Base-by-base conservation (phyloP, 768 basidiomycete genomes). In the Rubroboletus satanas region DNA sequence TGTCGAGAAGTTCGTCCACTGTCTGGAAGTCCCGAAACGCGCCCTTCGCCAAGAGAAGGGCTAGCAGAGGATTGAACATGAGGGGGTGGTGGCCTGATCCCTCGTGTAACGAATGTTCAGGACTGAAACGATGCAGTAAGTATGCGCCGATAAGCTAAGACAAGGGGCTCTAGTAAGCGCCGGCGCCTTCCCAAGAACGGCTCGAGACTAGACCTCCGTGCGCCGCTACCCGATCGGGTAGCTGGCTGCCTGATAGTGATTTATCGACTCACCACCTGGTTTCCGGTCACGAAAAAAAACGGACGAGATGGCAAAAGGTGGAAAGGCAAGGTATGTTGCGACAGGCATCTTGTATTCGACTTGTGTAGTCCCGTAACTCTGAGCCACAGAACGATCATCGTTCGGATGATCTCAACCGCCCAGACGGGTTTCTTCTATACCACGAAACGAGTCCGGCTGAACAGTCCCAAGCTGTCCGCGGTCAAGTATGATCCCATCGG, bases 351-450 rank as follows among this genome's bases (percentile, higher is more conserved):
- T 26, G 26, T 39, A 21, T 21, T 46, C 21, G 36, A 11, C 44
- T 3, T 41, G 26, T 17, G 3, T 18, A 11, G 47, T 52, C 31
- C 59, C 11, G 28, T 55, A 41, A 54, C 44, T 45, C 18, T 41
- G 43, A 28, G 1, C 29, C 14, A 18, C 65, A 93, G 93, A 67
- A 92, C 90, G 2, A 70, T 95, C 51, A 85, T 96, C 52, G 85
- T 95, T 49, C 88, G 91, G 45, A 79, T 96, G 61, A 84, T 95
- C 55, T 95, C 93, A 12, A 92, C 92, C 0, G 93, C 93, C 0
- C 87, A 91, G 71, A 95, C 93, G 1, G 93, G 93, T 11, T 93
- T 81, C 75, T 94, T 94, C 71, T 96, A 95, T 73, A 91, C 90
- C 21, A 88, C 88, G 3, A 81, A 85, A 58, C 81, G 93, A 21